Evolutionary conservation across 1,139 yeast genomes (phyloP).

Genomic region (Geotrichum citri-aurantii): DNA sequence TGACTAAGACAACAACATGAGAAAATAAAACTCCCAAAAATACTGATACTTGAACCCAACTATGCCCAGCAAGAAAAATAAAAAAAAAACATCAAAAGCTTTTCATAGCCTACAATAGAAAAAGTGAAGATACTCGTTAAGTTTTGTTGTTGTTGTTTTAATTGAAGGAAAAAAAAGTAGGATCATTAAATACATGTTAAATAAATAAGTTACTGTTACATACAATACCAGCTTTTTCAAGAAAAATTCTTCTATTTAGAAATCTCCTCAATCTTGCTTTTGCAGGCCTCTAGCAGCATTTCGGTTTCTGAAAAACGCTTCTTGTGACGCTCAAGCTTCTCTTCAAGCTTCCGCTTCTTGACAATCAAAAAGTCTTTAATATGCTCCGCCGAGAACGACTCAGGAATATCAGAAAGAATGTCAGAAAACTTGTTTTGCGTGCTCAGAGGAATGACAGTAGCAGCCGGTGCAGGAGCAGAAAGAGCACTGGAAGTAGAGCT

Average conservation of each 20-base stretch:
- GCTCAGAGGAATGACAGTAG: neutral
- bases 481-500: neutral
- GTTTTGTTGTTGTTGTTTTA: too few relatives aligned
- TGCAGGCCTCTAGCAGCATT: constrained; percentile 16
- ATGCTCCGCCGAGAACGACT: constrained; percentile 13
- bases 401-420: constrained; percentile 19
- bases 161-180: too few relatives aligned
- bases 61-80: too few relatives aligned
- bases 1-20: too few relatives aligned
- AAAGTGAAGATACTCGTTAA: too few relatives aligned
- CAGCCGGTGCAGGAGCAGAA: neutral
- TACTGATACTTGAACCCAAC: too few relatives aligned
- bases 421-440: constrained; percentile 19
- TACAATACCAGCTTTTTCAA: neutral
- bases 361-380: constrained; percentile 16
- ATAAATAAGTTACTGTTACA: neutral
- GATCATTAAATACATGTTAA: neutral
- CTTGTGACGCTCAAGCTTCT: constrained; percentile 14
- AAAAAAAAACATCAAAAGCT: too few relatives aligned
- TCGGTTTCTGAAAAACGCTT: constrained; percentile 15
- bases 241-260: neutral
- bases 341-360: constrained; percentile 19
- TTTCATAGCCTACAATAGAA: too few relatives aligned
- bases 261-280: constrained; percentile 15
- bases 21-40: too few relatives aligned